Conservation (phyloP, 306 rosid species). For the Citrullus mucosospermus region DNA sequence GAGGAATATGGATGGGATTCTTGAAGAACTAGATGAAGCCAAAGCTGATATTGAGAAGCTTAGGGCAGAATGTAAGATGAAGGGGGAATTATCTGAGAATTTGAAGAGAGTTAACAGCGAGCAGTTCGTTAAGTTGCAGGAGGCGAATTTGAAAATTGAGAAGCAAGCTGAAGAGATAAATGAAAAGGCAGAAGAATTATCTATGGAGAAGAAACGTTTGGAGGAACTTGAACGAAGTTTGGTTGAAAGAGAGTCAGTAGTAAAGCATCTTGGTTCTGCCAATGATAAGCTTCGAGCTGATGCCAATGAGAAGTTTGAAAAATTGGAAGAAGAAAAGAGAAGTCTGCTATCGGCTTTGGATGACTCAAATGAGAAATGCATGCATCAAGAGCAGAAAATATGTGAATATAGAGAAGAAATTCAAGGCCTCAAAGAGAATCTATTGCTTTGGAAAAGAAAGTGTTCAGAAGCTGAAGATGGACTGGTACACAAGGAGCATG, state of each 20-base stretch:
- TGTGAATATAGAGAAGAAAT: constrained; percentile 34
- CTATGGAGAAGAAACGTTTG: constrained; percentile 9
- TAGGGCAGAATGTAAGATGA: constrained; percentile 37
- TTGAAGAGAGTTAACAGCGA: constrained; percentile 45
- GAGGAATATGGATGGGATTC: constrained; percentile 44
- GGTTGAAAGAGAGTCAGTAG: constrained; percentile 30
- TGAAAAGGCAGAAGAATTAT: constrained; percentile 30
- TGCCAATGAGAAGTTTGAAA: constrained; percentile 26
- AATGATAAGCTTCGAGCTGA: constrained; percentile 40
- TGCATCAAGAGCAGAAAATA: constrained; percentile 35
- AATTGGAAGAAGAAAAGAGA: constrained; percentile 34
- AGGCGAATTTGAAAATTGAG: constrained; percentile 42
- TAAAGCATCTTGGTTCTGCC: constrained; percentile 44
- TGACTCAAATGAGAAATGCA: constrained; percentile 42
- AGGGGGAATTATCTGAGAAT: constrained; percentile 32
- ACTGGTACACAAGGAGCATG: constrained; percentile 27
- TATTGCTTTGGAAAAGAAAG: constrained; percentile 37
- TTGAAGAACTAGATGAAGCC: constrained; percentile 54
- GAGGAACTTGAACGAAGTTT: constrained; percentile 31
- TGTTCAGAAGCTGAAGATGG: constrained; percentile 25
- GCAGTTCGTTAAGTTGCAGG: constrained; percentile 27
- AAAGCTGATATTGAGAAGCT: constrained; percentile 53
- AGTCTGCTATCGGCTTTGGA: constrained; percentile 40
- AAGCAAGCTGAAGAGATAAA: constrained; percentile 38
- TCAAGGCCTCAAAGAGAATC: constrained; percentile 33